phyloP scores from a whole-genome alignment of 768 basidiomycete genomes.

The Kwoniella sp. region DNA sequence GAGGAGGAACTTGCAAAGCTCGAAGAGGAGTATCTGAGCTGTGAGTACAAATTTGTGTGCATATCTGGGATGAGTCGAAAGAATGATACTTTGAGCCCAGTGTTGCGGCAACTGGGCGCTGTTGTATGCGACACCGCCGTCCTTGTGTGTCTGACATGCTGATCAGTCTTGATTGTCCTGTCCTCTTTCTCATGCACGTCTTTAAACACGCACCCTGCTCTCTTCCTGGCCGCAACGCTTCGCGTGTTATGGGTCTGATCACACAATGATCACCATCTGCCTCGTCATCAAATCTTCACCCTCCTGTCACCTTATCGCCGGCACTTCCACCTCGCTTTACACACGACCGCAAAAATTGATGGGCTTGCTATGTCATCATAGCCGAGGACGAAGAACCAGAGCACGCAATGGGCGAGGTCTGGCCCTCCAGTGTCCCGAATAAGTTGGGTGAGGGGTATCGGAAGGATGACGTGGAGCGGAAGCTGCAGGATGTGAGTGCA shows the following conservation, averaged over 20 bases:
- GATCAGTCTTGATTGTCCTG: not conserved
- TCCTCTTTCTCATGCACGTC: no score
- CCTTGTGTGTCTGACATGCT: not conserved
- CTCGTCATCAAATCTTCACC: not conserved
- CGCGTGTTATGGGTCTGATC: not conserved
- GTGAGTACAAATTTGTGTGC: no score
- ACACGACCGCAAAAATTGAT: no score
- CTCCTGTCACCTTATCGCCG: constrained; percentile 1
- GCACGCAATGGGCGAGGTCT: constrained; percentile 34
- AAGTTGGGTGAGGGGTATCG: constrained; percentile 33
- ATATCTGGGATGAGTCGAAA: no score
- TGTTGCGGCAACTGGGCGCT: not conserved
- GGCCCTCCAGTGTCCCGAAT: constrained; percentile 42
- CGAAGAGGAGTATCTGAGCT: constrained; percentile 21
- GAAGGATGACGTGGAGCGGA: constrained; percentile 14
- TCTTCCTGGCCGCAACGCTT: not conserved
- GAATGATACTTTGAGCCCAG: no score
- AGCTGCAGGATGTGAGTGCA: constrained; percentile 20
- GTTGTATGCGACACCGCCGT: not conserved
- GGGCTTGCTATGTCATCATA: not conserved
- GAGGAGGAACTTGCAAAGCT: constrained; percentile 40
- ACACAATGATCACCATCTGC: not conserved
- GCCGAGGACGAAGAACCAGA: constrained; percentile 36
- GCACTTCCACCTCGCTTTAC: not conserved
- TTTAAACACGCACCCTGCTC: not conserved